These are phyloP conservation scores for Mucor saturninus DNA, from an alignment of 371 early-diverging fungal species.

Conservation along the genomic window DNA sequence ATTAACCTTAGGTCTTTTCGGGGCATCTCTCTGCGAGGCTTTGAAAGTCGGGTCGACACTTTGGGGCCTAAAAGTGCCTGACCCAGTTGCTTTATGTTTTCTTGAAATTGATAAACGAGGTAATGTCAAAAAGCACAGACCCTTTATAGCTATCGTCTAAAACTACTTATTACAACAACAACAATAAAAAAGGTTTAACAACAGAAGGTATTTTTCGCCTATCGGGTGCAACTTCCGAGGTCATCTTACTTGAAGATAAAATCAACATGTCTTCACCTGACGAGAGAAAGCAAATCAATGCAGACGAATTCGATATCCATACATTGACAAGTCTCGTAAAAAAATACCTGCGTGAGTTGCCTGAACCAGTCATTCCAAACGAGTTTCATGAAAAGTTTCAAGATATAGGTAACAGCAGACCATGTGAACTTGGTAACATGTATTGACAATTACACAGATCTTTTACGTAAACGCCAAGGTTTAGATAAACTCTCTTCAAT, in stretches of 20 bases:
- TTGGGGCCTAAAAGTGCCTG: conserved; percentile 28
- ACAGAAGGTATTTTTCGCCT: conserved; percentile 49
- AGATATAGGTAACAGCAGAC: conserved; percentile 14
- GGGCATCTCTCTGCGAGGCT: conserved; percentile 28
- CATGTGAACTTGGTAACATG: background rate
- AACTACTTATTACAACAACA: background rate
- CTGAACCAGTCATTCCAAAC: conserved; percentile 48
- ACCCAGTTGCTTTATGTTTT: conserved; percentile 31
- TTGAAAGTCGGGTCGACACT: conserved; percentile 25
- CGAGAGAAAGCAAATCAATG: conserved; percentile 38
- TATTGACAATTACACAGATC: background rate
- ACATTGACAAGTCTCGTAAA: conserved; percentile 50
- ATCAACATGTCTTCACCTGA: conserved; percentile 35
- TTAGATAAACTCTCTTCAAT: conserved; percentile 26
- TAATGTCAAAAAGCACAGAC: conserved; percentile 5
- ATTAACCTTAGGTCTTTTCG: conserved; percentile 26
- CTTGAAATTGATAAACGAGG: conserved; percentile 29
- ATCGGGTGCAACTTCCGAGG: conserved; percentile 51
- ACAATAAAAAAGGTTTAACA: conserved; percentile 20
- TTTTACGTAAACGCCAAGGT: background rate
- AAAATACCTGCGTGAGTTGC: conserved; percentile 47
- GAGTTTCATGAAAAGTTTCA: conserved; percentile 39
- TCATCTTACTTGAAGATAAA: conserved; percentile 33
- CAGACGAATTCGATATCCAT: conserved; percentile 45
- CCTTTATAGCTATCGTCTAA: background rate